These are phyloP conservation scores for Cercospora canescens DNA, from an alignment of 2,329 filamentous ascomycete genomes.

Conservation along the genomic window DNA sequence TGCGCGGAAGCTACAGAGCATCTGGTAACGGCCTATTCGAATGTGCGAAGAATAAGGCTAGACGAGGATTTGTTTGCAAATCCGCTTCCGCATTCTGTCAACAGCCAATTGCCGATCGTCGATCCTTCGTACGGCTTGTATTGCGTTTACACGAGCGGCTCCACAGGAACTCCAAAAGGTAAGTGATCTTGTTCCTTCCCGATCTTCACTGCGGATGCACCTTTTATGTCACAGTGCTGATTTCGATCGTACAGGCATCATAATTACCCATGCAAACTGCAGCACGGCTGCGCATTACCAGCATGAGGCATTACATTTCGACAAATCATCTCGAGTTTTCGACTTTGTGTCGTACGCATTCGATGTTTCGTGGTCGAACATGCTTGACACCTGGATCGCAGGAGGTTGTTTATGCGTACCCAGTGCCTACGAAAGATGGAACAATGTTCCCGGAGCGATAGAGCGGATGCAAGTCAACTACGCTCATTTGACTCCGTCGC, in stretches of 20 bases:
- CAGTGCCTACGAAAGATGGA: neutral
- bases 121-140: neutral
- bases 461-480: neutral
- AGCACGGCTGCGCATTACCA: constrained; percentile 7
- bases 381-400: neutral
- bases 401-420: neutral
- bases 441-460: neutral
- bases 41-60: neutral
- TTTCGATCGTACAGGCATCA: neutral
- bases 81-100: too few species aligned
- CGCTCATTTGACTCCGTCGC: neutral
- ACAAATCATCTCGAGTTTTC: neutral
- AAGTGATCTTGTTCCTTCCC: neutral
- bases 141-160: constrained; percentile 7
- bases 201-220: neutral
- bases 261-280: constrained; percentile 12
- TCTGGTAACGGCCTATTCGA: neutral
- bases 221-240: neutral
- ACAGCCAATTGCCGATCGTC: neutral
- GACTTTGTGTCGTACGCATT: neutral
- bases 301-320: neutral
- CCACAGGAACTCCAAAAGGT: constrained; percentile 10
- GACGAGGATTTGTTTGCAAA: neutral
- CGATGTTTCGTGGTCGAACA: neutral
- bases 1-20: neutral